Base-by-base conservation (phyloP, 1,139 yeast species). In the Zygotorulaspora mrakii region DNA sequence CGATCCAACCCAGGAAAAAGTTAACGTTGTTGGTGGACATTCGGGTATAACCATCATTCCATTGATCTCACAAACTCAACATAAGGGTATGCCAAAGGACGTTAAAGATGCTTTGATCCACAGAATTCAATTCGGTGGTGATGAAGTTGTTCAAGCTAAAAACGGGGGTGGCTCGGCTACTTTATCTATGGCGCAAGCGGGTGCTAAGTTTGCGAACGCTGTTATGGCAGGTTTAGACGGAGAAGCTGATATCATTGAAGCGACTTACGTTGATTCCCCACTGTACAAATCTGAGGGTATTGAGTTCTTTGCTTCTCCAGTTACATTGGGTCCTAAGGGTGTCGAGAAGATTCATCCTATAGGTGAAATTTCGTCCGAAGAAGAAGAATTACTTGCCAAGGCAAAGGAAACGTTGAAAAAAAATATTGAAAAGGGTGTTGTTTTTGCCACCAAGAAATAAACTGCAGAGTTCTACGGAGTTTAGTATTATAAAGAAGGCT, bases 111-210 rank as follows among this genome's bases (percentile, higher is more conserved):
- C 79, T 46, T 76, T 89, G 65, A 77, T 87, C 66, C 77, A 87
- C 77, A 82, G 97, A 74, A 91, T 89, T 63, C 97, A 89, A 73
- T 89, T 88, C 60, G 97, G 96, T 69, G 97, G 97, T 75, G 97
- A 89, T 65, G 97, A 89, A 73, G 97, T 91, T 56, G 97, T 91
- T 65, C 81, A 89, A 75, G 97, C 97, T 60, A 91, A 91, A 79
- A 81, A 85, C 62, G 98, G 98, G 70, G 96, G 96, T 57, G 98
- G 98, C 64, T 88, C 96, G 44, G 98, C 97, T 60, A 91, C 98
- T 52, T 76, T 91, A 64, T 89, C 97, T 46, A 91, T 91, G 98
- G 97, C 97, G 51, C 89, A 83, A 66, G 98, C 97, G 43, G 97
- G 96, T 71, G 94, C 94, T 63, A 80, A 83, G 68, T 86, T 88